Conservation (phyloP, 1,284 basidiomycete genomes). For the Ceratobasidium theobromae region DNA sequence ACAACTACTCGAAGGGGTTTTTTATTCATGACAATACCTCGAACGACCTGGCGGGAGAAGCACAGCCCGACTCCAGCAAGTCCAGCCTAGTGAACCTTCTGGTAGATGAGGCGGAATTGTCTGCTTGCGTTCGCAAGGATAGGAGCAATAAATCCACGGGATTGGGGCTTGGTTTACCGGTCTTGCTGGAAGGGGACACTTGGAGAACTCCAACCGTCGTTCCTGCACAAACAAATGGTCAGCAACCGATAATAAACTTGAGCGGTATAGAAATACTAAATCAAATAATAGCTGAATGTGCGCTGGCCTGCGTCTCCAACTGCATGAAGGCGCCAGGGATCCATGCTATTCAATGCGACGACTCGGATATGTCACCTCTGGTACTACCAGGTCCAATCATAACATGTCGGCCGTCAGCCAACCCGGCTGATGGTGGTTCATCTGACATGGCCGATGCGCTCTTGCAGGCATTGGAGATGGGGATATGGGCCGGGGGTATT, state of each 20-base stretch:
- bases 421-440: background rate
- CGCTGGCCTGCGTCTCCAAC: no score
- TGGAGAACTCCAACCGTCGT: background rate
- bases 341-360: background rate
- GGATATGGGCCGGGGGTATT: background rate
- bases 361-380: conserved; percentile 13
- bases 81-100: background rate
- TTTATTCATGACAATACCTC: no score
- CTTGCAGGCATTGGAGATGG: background rate
- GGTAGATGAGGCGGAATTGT: background rate
- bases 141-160: conserved; percentile 1
- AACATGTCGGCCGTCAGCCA: background rate
- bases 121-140: background rate
- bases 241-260: background rate
- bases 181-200: background rate
- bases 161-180: background rate
- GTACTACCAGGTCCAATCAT: background rate
- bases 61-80: background rate
- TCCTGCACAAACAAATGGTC: background rate
- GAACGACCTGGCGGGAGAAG: background rate
- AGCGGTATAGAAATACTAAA: background rate
- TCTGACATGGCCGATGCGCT: background rate
- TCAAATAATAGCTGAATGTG: background rate
- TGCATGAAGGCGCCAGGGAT: background rate
- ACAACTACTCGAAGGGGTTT: background rate